Percentiles rank a stretch among this genome's conserved stretches.
These are phyloP conservation scores for Alloascoidea africana DNA, from an alignment of 805 yeast genomes.

Conservation along the genomic window DNA sequence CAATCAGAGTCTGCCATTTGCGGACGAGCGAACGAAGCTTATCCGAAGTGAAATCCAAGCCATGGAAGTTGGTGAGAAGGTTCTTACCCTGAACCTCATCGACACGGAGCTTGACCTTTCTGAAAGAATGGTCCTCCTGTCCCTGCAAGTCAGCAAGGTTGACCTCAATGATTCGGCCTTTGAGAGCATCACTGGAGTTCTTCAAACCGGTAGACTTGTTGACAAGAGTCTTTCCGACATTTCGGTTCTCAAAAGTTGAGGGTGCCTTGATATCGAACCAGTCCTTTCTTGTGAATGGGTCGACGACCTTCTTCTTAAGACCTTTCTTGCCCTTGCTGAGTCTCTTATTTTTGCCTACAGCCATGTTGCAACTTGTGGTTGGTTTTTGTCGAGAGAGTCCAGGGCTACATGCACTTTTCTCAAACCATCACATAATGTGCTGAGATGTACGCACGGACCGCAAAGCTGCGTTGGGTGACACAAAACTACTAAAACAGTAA, in stretches of 20 bases:
- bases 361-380: too few relatives aligned
- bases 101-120: constrained; percentile 93
- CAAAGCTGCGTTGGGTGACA: too few relatives aligned
- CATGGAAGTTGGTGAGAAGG: constrained; percentile 98
- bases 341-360: constrained; percentile 82
- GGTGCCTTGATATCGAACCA: constrained; percentile 99
- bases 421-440: too few relatives aligned
- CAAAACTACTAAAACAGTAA: too few relatives aligned
- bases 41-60: constrained; percentile 95
- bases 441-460: too few relatives aligned
- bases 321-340: constrained; percentile 88
- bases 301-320: constrained; percentile 97
- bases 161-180: constrained; percentile 95
- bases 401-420: too few relatives aligned
- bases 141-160: constrained; percentile 96
- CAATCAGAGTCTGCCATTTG: constrained; percentile 98
- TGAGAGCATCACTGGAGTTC: constrained; percentile 95
- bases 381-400: too few relatives aligned
- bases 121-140: constrained; percentile 96
- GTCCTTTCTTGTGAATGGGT: constrained; percentile 98
- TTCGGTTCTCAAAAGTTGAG: constrained; percentile 95
- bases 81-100: constrained; percentile 99
- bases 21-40: constrained; percentile 95
- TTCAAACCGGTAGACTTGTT: constrained; percentile 97
- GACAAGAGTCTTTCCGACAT: constrained; percentile 96